Base-by-base conservation (phyloP, 352 stramenopile species). In the Phytophthora chlamydospora region DNA sequence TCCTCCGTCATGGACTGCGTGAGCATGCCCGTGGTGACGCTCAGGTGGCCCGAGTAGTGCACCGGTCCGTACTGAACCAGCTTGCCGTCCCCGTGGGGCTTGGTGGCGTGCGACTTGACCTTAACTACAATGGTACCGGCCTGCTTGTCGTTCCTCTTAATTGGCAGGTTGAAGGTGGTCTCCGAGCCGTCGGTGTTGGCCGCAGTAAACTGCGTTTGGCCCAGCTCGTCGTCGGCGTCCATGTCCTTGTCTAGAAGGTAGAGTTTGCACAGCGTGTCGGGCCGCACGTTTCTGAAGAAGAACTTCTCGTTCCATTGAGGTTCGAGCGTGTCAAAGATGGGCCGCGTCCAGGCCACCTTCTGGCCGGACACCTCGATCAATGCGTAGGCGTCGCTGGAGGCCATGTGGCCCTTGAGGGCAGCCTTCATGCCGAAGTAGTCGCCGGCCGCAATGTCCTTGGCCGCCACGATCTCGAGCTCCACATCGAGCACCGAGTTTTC, bases 221-320 rank as follows among this genome's bases (percentile, higher is more conserved):
- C 58, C 12, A 66, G 44, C 29, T 48, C 16, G 49, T 66, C 58
- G 41, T 66, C 58, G 0, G n/a, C 41, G 33, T 21, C 43, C 24
- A 55, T 24, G 48, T 66, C 58, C 58, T 66, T 66, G 48, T 66
- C 58, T 17, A 66, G 24, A n/a, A 66, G 31, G 27, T 55, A 66
- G 11, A 66, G 48, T 24, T 55, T 71, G 52, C 66, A 74, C 12
- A 66, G 12, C 10, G 65, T 49, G 56, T 71, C 51, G 14, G 56
- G 59, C 7, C 60, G 49, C 32, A 77, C 69, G 55, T 77, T 77
- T 10, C 47, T 61, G 48, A 77, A 74, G 51, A 32, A 71, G 62
- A 77, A 77, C 19, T 48, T 71, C 53, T 77, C 69, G 52, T 77
- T 68, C 69, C 69, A 77, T 24, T 46, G 45, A 3, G 69, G 65